Percentiles rank a stretch among this genome's conserved stretches.
These are phyloP conservation scores for Pythium rishiriense DNA, from an alignment of 352 stramenopile genomes.

Conservation along the genomic window DNA sequence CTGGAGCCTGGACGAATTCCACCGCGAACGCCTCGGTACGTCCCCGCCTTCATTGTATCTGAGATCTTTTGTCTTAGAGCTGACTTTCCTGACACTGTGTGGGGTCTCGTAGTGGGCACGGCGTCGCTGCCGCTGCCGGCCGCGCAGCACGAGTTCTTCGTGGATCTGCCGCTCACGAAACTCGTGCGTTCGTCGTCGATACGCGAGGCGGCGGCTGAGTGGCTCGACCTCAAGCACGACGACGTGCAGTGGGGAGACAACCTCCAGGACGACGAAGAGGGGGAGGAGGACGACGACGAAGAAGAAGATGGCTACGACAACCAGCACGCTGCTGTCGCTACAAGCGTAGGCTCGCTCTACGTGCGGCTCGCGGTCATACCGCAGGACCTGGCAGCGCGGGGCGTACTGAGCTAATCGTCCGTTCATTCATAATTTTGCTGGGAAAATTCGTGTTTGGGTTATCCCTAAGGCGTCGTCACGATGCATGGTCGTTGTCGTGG, in stretches of 20 bases:
- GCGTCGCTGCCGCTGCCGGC: slow-evolving; percentile 38
- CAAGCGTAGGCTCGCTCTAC: slow-evolving; percentile 31
- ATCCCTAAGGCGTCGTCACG: background rate
- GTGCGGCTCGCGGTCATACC: slow-evolving; percentile 38
- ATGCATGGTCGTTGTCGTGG: background rate
- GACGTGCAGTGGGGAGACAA: background rate
- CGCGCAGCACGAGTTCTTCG: slow-evolving; percentile 37
- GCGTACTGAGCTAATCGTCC: slow-evolving; percentile 8
- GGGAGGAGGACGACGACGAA: background rate
- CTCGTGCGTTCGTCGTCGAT: slow-evolving; percentile 2
- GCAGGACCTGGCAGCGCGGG: slow-evolving; percentile 19
- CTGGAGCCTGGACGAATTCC: slow-evolving; percentile 42
- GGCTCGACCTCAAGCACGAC: slow-evolving; percentile 19
- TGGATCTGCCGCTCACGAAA: slow-evolving; percentile 43
- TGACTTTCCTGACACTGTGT: background rate
- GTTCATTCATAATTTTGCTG: too few relatives aligned
- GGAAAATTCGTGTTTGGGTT: too few relatives aligned
- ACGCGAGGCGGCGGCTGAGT: slow-evolving; percentile 19
- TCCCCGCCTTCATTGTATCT: background rate
- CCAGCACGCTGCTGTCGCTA: background rate
- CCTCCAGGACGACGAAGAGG: background rate
- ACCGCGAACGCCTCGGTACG: slow-evolving; percentile 43
- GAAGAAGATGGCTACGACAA: background rate
- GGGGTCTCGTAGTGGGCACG: slow-evolving; percentile 29
- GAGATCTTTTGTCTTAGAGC: background rate